These are phyloP conservation scores for Lepidium aucheri DNA, from an alignment of 345 rosid genomes.

Conservation along the genomic window DNA sequence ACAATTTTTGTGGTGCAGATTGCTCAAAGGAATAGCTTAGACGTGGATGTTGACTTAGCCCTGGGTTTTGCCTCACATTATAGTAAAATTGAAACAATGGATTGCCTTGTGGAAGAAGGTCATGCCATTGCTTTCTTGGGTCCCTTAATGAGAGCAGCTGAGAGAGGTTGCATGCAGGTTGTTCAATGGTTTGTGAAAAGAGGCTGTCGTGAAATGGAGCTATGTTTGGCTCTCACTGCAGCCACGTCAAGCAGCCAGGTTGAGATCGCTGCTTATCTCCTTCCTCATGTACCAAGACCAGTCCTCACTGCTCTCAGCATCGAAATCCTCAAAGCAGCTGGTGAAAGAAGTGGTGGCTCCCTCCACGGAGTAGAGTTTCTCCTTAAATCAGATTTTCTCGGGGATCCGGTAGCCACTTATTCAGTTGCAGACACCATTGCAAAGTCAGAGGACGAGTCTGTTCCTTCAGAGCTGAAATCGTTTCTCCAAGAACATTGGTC, in stretches of 20 bases:
- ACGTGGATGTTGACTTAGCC: conserved; percentile 91
- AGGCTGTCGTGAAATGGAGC: conserved; percentile 88
- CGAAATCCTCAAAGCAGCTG: conserved; percentile 91
- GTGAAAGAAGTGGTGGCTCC: conserved; percentile 87
- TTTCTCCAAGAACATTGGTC: conserved; percentile 90
- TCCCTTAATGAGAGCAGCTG: conserved; percentile 94
- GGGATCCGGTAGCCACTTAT: conserved; percentile 76
- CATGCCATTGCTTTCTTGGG: conserved; percentile 88
- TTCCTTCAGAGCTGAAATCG: conserved; percentile 58
- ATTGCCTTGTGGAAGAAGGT: conserved; percentile 97
- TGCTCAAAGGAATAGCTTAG: conserved; percentile 96
- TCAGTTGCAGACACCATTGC: conserved; percentile 89
- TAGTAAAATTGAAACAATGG: conserved; percentile 90
- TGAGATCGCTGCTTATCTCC: conserved; percentile 74
- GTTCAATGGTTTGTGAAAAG: conserved; percentile 94
- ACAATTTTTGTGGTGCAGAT: conserved; percentile 40
- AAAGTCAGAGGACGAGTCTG: conserved; percentile 65
- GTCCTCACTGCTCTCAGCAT: conserved; percentile 87
- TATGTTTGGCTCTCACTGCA: conserved; percentile 89
- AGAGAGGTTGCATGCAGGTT: conserved; percentile 92
- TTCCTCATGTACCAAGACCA: conserved; percentile 79
- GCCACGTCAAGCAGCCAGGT: conserved; percentile 96
- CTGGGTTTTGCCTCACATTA: conserved; percentile 92
- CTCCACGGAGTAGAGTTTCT: conserved; percentile 92
- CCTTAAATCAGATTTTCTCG: conserved; percentile 71